Conservation (phyloP, 805 yeast genomes). For the Lipomyces chichibuensis region DNA sequence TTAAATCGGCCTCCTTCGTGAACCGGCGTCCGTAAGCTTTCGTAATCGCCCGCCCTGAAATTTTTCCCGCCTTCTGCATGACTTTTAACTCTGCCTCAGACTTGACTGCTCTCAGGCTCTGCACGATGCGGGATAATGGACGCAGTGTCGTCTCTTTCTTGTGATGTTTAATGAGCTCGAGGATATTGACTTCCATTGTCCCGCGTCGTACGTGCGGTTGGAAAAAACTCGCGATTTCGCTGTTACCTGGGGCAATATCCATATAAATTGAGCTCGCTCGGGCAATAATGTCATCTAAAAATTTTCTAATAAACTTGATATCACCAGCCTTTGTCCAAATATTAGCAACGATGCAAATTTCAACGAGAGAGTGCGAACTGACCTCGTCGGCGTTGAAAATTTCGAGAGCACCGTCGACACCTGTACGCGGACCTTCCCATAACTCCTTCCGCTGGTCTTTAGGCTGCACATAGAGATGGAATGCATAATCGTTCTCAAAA, state of each 20-base stretch:
- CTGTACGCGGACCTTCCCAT: constrained; percentile 96
- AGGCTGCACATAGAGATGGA: constrained; percentile 87
- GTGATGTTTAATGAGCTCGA: constrained; percentile 20
- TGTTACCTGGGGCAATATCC: constrained; percentile 46
- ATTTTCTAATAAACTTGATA: constrained; percentile 45
- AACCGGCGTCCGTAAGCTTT: constrained; percentile 73
- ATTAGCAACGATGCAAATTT: background rate
- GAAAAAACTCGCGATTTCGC: constrained; percentile 20
- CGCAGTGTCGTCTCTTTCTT: constrained; percentile 2
- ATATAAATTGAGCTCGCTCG: constrained; percentile 58
- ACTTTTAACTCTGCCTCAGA: constrained; percentile 73
- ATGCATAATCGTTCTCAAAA: constrained; percentile 42
- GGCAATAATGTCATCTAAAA: constrained; percentile 53
- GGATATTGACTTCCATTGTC: constrained; percentile 19
- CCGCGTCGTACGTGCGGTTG: constrained; percentile 12
- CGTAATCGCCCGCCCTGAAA: constrained; percentile 82
- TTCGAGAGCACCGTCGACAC: constrained; percentile 77
- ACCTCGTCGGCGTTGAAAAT: constrained; percentile 86
- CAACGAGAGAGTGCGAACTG: background rate
- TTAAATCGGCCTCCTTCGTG: constrained; percentile 73
- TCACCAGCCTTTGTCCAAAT: constrained; percentile 49
- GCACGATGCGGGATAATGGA: constrained; percentile 51
- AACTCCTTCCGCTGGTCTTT: constrained; percentile 75
- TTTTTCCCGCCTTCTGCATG: constrained; percentile 80
- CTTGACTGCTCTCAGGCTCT: constrained; percentile 66